Percentiles rank a stretch among this genome's conserved stretches.
Evolutionary conservation across 495 filamentous ascomycete species (phyloP).

Genomic region (Xylaria flabelliformis): DNA sequence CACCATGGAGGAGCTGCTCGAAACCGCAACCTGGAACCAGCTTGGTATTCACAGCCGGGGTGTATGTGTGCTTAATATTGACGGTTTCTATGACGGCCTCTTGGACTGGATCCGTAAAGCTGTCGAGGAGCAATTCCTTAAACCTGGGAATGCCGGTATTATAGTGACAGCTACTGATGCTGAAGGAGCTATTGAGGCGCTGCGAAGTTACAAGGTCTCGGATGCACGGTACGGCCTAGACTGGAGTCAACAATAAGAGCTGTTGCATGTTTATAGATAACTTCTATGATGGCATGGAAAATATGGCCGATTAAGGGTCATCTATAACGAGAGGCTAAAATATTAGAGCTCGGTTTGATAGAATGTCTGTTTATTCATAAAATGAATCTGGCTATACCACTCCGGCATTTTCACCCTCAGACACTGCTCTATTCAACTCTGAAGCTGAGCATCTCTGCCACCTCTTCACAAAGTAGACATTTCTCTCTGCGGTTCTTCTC

Average conservation of each 20-base stretch:
- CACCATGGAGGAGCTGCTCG: constrained; percentile 95
- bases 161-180: constrained; percentile 74
- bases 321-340: neutral
- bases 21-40: constrained; percentile 97
- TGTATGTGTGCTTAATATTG: constrained; percentile 81
- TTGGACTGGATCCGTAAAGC: constrained; percentile 81
- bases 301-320: neutral
- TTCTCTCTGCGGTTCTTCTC: neutral
- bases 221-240: constrained; percentile 77
- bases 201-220: constrained; percentile 77
- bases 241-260: constrained; percentile 71
- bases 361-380: neutral
- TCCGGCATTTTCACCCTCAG: neutral
- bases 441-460: neutral
- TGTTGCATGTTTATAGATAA: constrained; percentile 27
- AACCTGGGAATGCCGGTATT: constrained; percentile 69
- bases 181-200: constrained; percentile 71
- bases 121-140: constrained; percentile 78
- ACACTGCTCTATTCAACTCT: neutral
- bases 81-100: constrained; percentile 90
- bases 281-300: constrained; percentile 4
- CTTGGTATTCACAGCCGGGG: constrained; percentile 87
- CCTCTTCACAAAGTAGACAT: neutral
- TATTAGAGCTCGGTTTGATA: neutral
- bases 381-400: neutral